Conservation (phyloP, 164 flowering plant genomes). For the Aristolochia fimbriata region DNA sequence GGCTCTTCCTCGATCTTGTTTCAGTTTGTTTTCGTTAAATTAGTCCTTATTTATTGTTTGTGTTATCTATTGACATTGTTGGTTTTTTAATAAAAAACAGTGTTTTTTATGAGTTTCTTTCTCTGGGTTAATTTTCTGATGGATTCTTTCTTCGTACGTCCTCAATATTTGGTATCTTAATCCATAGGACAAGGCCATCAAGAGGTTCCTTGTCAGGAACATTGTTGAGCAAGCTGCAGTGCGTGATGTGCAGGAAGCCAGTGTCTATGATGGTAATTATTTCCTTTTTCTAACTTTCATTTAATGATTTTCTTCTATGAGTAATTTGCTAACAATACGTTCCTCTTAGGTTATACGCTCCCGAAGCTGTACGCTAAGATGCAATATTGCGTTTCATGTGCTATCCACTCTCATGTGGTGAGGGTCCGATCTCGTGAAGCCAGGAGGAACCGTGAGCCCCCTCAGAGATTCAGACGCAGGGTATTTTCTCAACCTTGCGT, state of each 20-base stretch:
- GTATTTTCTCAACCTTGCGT: slow-evolving; percentile 19
- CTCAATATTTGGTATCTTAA: neutral
- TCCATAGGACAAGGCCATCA: slow-evolving; percentile 84
- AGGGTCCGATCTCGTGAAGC: slow-evolving; percentile 82
- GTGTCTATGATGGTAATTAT: slow-evolving; percentile 67
- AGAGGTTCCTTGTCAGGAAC: slow-evolving; percentile 96
- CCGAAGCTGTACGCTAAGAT: slow-evolving; percentile 94
- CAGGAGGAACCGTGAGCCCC: slow-evolving; percentile 85
- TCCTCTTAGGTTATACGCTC: slow-evolving; percentile 45
- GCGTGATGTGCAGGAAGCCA: slow-evolving; percentile 90
- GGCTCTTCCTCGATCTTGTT: too few relatives aligned
- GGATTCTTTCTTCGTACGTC: neutral
- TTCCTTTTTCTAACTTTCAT: neutral
- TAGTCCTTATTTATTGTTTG: too few relatives aligned
- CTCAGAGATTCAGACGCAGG: slow-evolving; percentile 84
- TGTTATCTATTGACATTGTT: too few relatives aligned
- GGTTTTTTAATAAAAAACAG: too few relatives aligned
- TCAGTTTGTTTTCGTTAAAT: too few relatives aligned
- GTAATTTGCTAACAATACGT: neutral
- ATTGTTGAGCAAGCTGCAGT: slow-evolving; percentile 98
- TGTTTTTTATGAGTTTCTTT: neutral
- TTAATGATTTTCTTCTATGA: neutral
- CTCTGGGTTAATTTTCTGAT: neutral
- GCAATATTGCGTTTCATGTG: slow-evolving; percentile 95
- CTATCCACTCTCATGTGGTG: slow-evolving; percentile 90